Conservation (phyloP, 805 yeast genomes). For the Teunomyces funiuensis region DNA sequence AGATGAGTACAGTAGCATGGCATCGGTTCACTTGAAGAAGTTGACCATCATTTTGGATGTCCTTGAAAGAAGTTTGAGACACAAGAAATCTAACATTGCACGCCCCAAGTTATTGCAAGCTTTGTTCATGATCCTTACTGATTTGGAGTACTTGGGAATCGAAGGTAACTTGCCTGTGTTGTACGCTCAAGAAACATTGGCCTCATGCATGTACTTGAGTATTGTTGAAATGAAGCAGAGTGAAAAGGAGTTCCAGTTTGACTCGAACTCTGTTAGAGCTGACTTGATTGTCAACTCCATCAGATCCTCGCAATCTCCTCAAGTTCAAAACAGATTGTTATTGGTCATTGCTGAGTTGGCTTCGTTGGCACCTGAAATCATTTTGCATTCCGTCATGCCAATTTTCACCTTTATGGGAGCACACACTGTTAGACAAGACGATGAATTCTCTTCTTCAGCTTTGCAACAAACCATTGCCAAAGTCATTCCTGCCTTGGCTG, state of each 20-base stretch:
- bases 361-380: constrained; percentile 82
- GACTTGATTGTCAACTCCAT: constrained; percentile 90
- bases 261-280: constrained; percentile 72
- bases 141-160: constrained; percentile 78
- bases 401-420: constrained; percentile 99
- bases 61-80: constrained; percentile 53
- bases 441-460: constrained; percentile 88
- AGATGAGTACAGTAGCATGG: constrained; percentile 69
- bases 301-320: constrained; percentile 86
- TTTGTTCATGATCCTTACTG: constrained; percentile 64
- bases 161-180: constrained; percentile 91
- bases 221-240: constrained; percentile 53
- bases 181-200: constrained; percentile 87
- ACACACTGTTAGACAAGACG: constrained; percentile 93
- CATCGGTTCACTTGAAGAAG: constrained; percentile 74
- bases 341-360: constrained; percentile 88
- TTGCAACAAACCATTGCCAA: constrained; percentile 87
- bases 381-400: constrained; percentile 98
- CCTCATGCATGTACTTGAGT: constrained; percentile 76
- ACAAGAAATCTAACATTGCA: constrained; percentile 26
- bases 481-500: constrained; percentile 82
- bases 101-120: constrained; percentile 49
- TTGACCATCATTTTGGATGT: constrained; percentile 79
- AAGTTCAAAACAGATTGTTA: constrained; percentile 85
- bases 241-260: constrained; percentile 37